Conservation (phyloP, 2,329 filamentous ascomycete genomes). For the Purpureocillium takamizusanense region DNA sequence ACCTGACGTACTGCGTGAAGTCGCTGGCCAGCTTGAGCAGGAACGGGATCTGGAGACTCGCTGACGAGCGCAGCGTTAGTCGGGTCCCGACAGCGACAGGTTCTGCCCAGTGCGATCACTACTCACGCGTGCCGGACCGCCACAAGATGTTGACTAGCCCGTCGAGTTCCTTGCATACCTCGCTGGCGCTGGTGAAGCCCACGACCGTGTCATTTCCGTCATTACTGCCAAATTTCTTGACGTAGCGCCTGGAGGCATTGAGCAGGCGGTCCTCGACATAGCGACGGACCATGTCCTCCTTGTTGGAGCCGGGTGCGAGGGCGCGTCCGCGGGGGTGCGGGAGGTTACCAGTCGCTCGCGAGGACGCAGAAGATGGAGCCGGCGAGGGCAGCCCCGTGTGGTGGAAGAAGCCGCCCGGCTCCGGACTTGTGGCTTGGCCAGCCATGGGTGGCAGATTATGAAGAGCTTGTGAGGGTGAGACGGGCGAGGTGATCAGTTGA, state of each 20-base stretch:
- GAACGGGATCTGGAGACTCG: conserved; percentile 74
- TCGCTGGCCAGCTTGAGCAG: conserved; percentile 70
- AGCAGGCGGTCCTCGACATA: conserved; percentile 46
- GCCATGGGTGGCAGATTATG: neutral
- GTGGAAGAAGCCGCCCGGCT: conserved; percentile 44
- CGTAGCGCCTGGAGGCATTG: conserved; percentile 46
- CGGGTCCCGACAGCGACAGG: no score
- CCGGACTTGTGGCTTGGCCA: conserved; percentile 5
- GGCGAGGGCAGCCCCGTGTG: conserved; percentile 41
- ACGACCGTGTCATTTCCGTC: conserved; percentile 37
- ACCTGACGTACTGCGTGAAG: conserved; percentile 60
- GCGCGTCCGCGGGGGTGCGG: conserved; percentile 47
- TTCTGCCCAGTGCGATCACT: no score
- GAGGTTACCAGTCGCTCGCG: conserved; percentile 28
- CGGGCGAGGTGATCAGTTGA: conserved; percentile 3
- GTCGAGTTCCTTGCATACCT: conserved; percentile 67
- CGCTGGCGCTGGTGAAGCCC: conserved; percentile 52
- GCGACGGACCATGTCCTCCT: conserved; percentile 51
- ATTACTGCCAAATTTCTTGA: conserved; percentile 46
- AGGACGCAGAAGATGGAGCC: conserved; percentile 40
- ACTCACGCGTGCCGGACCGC: conserved; percentile 77
- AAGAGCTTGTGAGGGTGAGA: neutral
- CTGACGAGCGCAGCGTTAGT: conserved; percentile 32
- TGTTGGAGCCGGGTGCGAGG: conserved; percentile 45
- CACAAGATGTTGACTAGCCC: conserved; percentile 71